Evolutionary conservation across 495 filamentous ascomycete species (phyloP).

Genomic region (Podospora appendiculata): DNA sequence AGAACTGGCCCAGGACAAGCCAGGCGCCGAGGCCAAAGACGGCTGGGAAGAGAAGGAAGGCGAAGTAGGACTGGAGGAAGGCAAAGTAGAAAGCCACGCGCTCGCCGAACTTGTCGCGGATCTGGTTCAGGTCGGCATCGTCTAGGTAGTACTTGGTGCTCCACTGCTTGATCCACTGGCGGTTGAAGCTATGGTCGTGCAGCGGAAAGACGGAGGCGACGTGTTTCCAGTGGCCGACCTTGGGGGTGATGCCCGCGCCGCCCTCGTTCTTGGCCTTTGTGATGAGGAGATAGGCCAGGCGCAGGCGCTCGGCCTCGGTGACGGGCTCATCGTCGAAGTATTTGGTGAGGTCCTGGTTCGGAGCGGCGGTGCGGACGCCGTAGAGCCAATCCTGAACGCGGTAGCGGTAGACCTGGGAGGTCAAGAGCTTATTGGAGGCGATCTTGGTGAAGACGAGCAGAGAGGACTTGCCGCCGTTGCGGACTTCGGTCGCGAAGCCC

Average conservation of each 20-base stretch:
- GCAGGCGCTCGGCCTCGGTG: constrained; percentile 79
- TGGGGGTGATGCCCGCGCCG: constrained; percentile 82
- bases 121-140: constrained; percentile 68
- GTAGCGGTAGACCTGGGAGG: constrained; percentile 54
- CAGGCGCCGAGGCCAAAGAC: constrained; percentile 74
- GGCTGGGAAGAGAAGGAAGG: constrained; percentile 78
- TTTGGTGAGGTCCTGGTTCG: constrained; percentile 61
- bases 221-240: constrained; percentile 74
- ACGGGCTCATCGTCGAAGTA: constrained; percentile 60
- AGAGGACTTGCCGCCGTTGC: constrained; percentile 70
- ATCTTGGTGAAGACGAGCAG: constrained; percentile 80
- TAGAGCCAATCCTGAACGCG: constrained; percentile 96
- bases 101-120: constrained; percentile 86
- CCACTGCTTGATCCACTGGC: constrained; percentile 85
- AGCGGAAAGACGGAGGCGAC: constrained; percentile 81
- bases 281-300: constrained; percentile 80
- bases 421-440: constrained; percentile 55
- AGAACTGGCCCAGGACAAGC: constrained; percentile 78
- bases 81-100: constrained; percentile 96
- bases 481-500: constrained; percentile 78
- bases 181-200: constrained; percentile 83
- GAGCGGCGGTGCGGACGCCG: constrained; percentile 73
- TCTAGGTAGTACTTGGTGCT: constrained; percentile 71
- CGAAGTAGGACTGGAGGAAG: constrained; percentile 88
- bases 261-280: constrained; percentile 73